Conservation (phyloP, 2,329 filamentous ascomycete genomes). For the Phialocephala sp. region DNA sequence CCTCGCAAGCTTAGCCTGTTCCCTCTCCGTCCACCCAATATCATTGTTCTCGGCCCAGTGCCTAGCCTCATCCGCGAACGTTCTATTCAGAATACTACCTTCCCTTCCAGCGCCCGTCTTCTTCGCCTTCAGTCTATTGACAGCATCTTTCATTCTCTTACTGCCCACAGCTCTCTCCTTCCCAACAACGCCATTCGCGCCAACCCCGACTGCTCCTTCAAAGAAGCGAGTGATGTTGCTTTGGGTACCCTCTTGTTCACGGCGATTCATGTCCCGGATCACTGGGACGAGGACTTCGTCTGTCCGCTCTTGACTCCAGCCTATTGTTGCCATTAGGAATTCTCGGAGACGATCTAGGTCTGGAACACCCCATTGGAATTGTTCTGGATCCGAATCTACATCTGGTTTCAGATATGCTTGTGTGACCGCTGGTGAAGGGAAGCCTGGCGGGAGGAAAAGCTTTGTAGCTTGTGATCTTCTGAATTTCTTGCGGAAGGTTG, state of each 20-base stretch:
- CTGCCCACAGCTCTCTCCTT: conserved; percentile 66
- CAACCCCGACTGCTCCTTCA: conserved; percentile 72
- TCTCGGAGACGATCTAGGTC: conserved; percentile 83
- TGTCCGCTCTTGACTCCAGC: conserved; percentile 89
- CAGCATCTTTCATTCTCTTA: conserved; percentile 78
- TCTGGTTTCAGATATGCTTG: conserved; percentile 86
- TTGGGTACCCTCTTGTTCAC: conserved; percentile 90
- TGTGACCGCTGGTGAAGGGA: conserved; percentile 79
- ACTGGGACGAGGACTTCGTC: conserved; percentile 97
- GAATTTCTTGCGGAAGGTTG: conserved; percentile 84
- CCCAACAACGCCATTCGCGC: conserved; percentile 63
- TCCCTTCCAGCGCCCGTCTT: conserved; percentile 8
- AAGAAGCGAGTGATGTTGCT: conserved; percentile 96
- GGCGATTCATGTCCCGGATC: conserved; percentile 90
- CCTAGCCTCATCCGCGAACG: conserved; percentile 41
- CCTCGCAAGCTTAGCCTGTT: conserved; percentile 32
- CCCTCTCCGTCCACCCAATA: conserved; percentile 38
- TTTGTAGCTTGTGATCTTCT: conserved; percentile 79
- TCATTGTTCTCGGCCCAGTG: conserved; percentile 43
- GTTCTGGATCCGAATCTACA: conserved; percentile 78
- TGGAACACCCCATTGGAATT: conserved; percentile 94
- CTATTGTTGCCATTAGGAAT: conserved; percentile 90
- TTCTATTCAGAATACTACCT: conserved; percentile 26
- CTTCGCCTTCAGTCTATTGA: conserved; percentile 66
- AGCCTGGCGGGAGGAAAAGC: conserved; percentile 80